Evolutionary conservation across 2,329 filamentous ascomycete genomes (phyloP), one percentile per base, ranked within the genome.

Genomic region (Penicillium sclerotiorum): DNA sequence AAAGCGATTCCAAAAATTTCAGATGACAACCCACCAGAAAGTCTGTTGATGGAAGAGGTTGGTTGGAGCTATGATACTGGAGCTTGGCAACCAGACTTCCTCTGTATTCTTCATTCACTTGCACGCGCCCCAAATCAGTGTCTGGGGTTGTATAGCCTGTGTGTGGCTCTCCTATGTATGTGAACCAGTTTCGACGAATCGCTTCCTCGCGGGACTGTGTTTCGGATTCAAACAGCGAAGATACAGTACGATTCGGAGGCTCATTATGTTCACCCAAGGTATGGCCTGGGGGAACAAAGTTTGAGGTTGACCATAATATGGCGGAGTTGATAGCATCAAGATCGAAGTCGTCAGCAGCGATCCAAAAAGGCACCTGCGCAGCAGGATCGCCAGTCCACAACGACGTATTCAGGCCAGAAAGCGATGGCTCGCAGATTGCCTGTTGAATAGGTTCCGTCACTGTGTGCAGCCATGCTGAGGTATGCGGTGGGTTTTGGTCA

Each of bases 291-390:
- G 32, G 42, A 6, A 15, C 17, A 11, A 23, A 30, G 11, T 30
- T 13, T 5, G 25, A 15, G 5, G 27, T 28, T 30, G 15, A 48
- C 17, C 6, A 23, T 15, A 13, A 17, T 37, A 43, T 49, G 30
- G 20, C 38, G 37, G 54, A 50, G 50, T 59, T 62, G 3, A 63
- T 32, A 8, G 54, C 59, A 38, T 53, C 44, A 7, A 62, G 17
- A 28, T 64, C 57, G 36, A 64, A 63, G 17, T 62, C 44, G 5
- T 64, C 58, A 17, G 48, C 47, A 5, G 55, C 57, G 15, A 63
- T 33, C 59, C 59, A 62, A 1, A 50, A 43, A 3, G 60, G 58
- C 4, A 50, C 39, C 27, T 58, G 51, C 3, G 43, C 38, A 15
- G 27, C 42, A 4, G 32, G 20, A 18, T 49, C 39, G 15, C n/a